A percentile compares a stretch with the other conserved stretches of the same genome.
These are phyloP conservation scores for Fusarium liriodendri DNA, from an alignment of 2,329 filamentous ascomycete species.

Conservation along the genomic window DNA sequence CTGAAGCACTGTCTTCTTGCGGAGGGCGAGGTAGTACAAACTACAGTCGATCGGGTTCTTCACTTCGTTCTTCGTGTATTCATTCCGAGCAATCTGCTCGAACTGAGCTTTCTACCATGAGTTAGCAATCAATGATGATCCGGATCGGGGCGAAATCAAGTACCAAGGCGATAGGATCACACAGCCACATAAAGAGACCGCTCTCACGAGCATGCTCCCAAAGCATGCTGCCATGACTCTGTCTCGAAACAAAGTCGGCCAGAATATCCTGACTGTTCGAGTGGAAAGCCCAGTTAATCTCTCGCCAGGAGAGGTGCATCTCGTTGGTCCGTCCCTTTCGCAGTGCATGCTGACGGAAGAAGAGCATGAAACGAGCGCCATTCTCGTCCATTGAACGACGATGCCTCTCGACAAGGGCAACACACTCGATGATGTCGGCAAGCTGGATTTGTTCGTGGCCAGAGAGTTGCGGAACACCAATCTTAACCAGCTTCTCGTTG, in stretches of 20 bases:
- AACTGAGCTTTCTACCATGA: slow-evolving; percentile 70
- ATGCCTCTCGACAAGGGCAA: slow-evolving; percentile 86
- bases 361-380: slow-evolving; percentile 86
- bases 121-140: slow-evolving; percentile 10
- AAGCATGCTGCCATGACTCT: slow-evolving; percentile 81
- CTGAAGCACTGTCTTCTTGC: slow-evolving; percentile 89
- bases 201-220: slow-evolving; percentile 90
- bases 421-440: slow-evolving; percentile 86
- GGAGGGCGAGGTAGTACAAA: slow-evolving; percentile 89
- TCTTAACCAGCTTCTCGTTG: slow-evolving; percentile 79
- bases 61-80: slow-evolving; percentile 88
- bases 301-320: slow-evolving; percentile 77
- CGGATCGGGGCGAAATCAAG: slow-evolving; percentile 44
- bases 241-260: slow-evolving; percentile 81
- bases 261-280: slow-evolving; percentile 90
- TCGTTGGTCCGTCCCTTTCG: slow-evolving; percentile 73
- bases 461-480: slow-evolving; percentile 83
- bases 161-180: slow-evolving; percentile 80
- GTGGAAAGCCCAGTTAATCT: slow-evolving; percentile 88
- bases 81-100: slow-evolving; percentile 89
- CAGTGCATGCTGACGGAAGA: slow-evolving; percentile 84
- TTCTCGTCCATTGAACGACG: slow-evolving; percentile 91
- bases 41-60: slow-evolving; percentile 93
- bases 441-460: slow-evolving; percentile 88
- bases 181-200: slow-evolving; percentile 95